Conservation (phyloP, 2,329 filamentous ascomycete species). For the Neonectria sp. region DNA sequence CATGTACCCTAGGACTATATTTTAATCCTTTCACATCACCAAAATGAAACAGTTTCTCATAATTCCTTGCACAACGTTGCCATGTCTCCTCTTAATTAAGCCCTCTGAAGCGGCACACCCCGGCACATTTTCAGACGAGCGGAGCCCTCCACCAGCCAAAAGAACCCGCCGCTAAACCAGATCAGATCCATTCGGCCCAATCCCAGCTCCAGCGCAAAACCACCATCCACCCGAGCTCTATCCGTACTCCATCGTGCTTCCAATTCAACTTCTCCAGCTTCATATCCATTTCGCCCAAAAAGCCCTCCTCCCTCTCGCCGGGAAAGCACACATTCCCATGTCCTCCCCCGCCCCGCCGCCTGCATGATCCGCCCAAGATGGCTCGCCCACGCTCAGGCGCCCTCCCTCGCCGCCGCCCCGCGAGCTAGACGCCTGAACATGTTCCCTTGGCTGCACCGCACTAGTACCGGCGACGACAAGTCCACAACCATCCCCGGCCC, state of each 20-base stretch:
- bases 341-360: constrained; percentile 35
- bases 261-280: constrained; percentile 3
- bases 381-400: constrained; percentile 44
- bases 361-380: constrained; percentile 51
- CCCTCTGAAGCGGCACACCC: neutral
- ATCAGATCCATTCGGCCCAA: constrained; percentile 28
- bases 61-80: neutral
- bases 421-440: constrained; percentile 25
- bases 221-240: constrained; percentile 14
- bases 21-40: neutral
- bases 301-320: constrained; percentile 4
- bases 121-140: neutral
- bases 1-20: neutral
- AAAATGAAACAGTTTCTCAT: neutral
- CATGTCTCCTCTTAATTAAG: neutral
- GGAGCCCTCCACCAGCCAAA: constrained; percentile 9
- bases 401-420: constrained; percentile 22
- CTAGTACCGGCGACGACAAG: neutral
- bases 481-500: neutral
- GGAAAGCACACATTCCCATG: constrained; percentile 33
- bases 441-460: neutral
- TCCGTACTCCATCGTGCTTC: constrained; percentile 1
- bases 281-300: constrained; percentile 1
- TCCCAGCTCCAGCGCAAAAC: constrained; percentile 26
- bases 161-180: constrained; percentile 36